Percentiles rank a stretch among this genome's conserved stretches.
phyloP scores from a whole-genome alignment of 495 filamentous ascomycete genomes.

The Collariella sp. region DNA sequence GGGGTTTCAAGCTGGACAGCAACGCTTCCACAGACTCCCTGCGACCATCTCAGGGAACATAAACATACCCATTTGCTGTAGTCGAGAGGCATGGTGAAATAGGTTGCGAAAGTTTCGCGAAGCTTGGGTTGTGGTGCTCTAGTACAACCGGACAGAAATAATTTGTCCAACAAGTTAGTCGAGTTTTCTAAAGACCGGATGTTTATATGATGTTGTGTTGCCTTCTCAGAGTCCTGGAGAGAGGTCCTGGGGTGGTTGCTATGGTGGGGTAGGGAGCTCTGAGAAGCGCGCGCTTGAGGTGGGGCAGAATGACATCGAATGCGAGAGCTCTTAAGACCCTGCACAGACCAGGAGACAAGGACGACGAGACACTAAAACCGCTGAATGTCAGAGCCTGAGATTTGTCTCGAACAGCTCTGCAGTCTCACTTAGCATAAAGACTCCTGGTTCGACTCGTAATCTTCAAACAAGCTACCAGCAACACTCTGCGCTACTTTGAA shows the following conservation, averaged over 20 bases:
- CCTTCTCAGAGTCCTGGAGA: too few relatives aligned
- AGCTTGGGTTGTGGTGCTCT: background rate
- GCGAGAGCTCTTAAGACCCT: background rate
- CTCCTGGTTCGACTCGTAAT: too few relatives aligned
- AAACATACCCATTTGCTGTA: conserved; percentile 82
- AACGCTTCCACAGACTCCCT: background rate
- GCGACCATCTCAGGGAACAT: too few relatives aligned
- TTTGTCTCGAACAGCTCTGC: too few relatives aligned
- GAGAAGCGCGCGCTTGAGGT: conserved; percentile 2
- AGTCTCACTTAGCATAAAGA: too few relatives aligned
- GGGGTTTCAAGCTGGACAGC: background rate
- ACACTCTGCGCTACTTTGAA: too few relatives aligned
- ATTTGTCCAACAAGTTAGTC: background rate
- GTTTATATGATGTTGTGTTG: background rate
- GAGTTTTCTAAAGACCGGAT: background rate
- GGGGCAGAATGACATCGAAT: conserved; percentile 6
- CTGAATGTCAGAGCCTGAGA: too few relatives aligned
- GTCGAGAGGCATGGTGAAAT: conserved; percentile 70
- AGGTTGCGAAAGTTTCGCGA: background rate
- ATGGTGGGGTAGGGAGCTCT: conserved; percentile 19
- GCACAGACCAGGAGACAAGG: too few relatives aligned
- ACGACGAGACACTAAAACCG: too few relatives aligned
- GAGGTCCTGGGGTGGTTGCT: background rate
- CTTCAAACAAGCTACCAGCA: too few relatives aligned
- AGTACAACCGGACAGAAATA: background rate